A percentile compares a stretch with the other conserved stretches of the same genome.
These are phyloP conservation scores for Rhodomyrtus tomentosa DNA, from an alignment of 345 rosid genomes.

Conservation along the genomic window DNA sequence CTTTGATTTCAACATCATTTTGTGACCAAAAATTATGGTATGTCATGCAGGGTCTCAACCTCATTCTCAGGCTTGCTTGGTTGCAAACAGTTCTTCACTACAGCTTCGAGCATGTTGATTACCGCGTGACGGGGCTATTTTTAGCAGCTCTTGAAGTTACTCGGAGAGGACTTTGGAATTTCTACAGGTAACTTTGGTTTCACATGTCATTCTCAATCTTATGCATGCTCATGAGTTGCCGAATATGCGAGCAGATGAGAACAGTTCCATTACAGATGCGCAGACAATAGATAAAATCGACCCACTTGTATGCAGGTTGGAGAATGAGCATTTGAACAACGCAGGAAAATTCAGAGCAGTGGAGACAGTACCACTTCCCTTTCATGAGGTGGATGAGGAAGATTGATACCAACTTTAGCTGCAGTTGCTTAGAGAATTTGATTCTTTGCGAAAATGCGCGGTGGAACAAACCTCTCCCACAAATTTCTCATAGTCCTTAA, in stretches of 20 bases:
- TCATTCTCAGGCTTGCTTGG: constrained; percentile 95
- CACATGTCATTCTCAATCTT: neutral
- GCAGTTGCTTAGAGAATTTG: constrained; percentile 20
- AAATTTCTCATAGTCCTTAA: neutral
- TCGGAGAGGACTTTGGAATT: constrained; percentile 96
- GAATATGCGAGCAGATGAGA: neutral
- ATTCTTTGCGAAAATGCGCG: neutral
- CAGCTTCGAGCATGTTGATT: constrained; percentile 73
- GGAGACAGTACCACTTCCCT: constrained; percentile 93
- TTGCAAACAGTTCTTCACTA: constrained; percentile 85
- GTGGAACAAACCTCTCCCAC: neutral
- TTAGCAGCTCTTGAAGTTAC: constrained; percentile 92
- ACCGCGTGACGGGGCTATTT: constrained; percentile 75
- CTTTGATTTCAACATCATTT: neutral
- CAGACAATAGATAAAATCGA: neutral
- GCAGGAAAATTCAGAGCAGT: constrained; percentile 97
- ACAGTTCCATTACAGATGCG: neutral
- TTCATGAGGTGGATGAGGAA: constrained; percentile 88
- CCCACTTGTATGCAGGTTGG: constrained; percentile 58
- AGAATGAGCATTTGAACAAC: constrained; percentile 99
- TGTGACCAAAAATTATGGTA: neutral
- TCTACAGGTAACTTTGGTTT: constrained; percentile 47
- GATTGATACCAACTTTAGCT: constrained; percentile 40
- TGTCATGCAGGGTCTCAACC: constrained; percentile 71
- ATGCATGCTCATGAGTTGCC: neutral